Evolutionary conservation across 257 asterid genomes (phyloP).

Genomic region (Avicennia marina): DNA sequence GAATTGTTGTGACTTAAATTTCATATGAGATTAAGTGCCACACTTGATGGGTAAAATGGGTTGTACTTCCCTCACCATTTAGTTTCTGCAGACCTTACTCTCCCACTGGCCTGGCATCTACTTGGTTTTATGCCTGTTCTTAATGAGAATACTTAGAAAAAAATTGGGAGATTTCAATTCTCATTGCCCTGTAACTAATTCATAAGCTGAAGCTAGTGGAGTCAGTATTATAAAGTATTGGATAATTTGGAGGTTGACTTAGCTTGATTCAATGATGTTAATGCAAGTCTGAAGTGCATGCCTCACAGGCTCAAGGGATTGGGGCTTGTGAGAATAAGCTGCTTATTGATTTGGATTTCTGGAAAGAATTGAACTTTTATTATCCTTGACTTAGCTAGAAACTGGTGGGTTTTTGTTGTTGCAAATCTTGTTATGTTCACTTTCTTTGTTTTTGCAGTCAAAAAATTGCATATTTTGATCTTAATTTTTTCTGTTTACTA

Average conservation of each 20-base stretch:
- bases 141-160: neutral
- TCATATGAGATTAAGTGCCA: neutral
- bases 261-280: neutral
- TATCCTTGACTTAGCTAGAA: slow-evolving; percentile 3
- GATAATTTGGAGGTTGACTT: neutral
- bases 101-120: neutral
- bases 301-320: no score
- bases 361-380: slow-evolving; percentile 1
- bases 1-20: no score
- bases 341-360: slow-evolving; percentile 14
- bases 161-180: slow-evolving; percentile 4
- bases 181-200: no score
- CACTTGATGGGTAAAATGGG: slow-evolving; percentile 7
- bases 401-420: slow-evolving; percentile 1
- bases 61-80: neutral
- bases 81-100: neutral
- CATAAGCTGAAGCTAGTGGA: neutral
- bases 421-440: neutral
- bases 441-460: slow-evolving; percentile 6
- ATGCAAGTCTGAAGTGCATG: slow-evolving; percentile 5
- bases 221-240: neutral
- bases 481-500: no score
- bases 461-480: no score
- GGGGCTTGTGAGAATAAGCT: no score
- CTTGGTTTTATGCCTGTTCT: slow-evolving; percentile 6